Percentiles rank a stretch among this genome's conserved stretches.
Conservation (phyloP, 2,329 filamentous ascomycete species). For the Arthrinium phaeospermum region DNA sequence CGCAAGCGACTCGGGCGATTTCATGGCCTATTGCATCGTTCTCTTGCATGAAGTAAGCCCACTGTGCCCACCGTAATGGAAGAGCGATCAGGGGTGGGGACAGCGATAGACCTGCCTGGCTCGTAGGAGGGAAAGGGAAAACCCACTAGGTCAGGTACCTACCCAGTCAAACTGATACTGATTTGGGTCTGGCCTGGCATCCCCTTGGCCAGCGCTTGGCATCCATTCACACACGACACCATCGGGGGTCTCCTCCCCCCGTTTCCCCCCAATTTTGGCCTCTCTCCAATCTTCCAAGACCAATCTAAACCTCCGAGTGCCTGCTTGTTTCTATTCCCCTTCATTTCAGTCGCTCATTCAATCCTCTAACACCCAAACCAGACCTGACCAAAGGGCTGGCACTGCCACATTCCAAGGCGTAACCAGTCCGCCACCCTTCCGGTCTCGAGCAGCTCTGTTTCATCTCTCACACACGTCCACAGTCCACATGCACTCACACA, state of each 20-base stretch:
- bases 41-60: slow-evolving; percentile 2
- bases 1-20: slow-evolving; percentile 10
- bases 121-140: not conserved
- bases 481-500: slow-evolving; percentile 6
- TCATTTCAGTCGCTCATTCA: slow-evolving; percentile 14
- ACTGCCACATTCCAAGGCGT: slow-evolving; percentile 18
- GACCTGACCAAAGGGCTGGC: slow-evolving; percentile 7
- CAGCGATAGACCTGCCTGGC: slow-evolving; percentile 11
- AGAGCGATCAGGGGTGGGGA: slow-evolving; percentile 16
- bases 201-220: not conserved
- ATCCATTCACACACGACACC: not conserved
- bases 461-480: slow-evolving; percentile 1
- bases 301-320: not conserved
- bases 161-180: slow-evolving; percentile 18
- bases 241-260: not conserved
- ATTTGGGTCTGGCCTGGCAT: slow-evolving; percentile 14
- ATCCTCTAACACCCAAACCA: not conserved
- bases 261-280: not conserved
- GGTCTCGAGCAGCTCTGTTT: slow-evolving; percentile 15
- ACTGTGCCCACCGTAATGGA: slow-evolving; percentile 13
- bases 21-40: slow-evolving; percentile 9
- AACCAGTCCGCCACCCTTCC: slow-evolving; percentile 18
- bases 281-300: slow-evolving; percentile 2
- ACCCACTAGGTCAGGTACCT: slow-evolving; percentile 4
- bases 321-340: slow-evolving; percentile 4